These are phyloP conservation scores for Tuber brumale DNA, from an alignment of 495 filamentous ascomycete genomes.

Conservation along the genomic window DNA sequence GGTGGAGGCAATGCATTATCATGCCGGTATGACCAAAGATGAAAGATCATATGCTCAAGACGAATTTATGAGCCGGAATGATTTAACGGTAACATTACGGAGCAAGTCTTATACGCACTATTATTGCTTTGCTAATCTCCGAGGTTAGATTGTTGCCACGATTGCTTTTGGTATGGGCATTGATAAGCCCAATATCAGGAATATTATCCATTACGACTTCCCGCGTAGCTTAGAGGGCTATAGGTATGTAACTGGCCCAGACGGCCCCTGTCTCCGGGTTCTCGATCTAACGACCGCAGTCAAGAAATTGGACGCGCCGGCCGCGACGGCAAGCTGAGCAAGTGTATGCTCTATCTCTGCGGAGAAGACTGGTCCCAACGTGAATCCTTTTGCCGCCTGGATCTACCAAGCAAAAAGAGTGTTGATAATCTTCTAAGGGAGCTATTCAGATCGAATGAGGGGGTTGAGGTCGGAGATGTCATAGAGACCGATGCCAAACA, in stretches of 20 bases:
- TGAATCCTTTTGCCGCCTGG: constrained; percentile 53
- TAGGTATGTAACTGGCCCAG: constrained; percentile 10
- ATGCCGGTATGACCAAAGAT: constrained; percentile 50
- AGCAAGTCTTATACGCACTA: background rate
- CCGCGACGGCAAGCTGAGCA: constrained; percentile 49
- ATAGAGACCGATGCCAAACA: constrained; percentile 46
- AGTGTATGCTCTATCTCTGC: constrained; percentile 53
- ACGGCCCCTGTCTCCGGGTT: background rate
- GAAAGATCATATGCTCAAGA: constrained; percentile 48
- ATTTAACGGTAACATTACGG: constrained; percentile 43
- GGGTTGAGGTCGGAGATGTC: constrained; percentile 43
- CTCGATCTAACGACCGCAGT: constrained; percentile 34
- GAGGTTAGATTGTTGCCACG: constrained; percentile 49
- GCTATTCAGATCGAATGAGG: constrained; percentile 43
- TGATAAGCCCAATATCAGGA: constrained; percentile 55
- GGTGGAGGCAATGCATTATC: constrained; percentile 48
- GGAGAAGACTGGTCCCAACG: constrained; percentile 49
- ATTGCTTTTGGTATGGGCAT: constrained; percentile 60
- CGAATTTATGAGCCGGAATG: constrained; percentile 48
- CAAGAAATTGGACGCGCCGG: constrained; percentile 57
- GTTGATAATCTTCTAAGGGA: constrained; percentile 47
- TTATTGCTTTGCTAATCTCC: background rate
- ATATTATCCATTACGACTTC: constrained; percentile 53
- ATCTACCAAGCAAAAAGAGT: constrained; percentile 50
- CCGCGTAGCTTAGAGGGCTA: constrained; percentile 54